phyloP scores from a whole-genome alignment of 768 basidiomycete genomes.

The Fistulinella prunicolor region DNA sequence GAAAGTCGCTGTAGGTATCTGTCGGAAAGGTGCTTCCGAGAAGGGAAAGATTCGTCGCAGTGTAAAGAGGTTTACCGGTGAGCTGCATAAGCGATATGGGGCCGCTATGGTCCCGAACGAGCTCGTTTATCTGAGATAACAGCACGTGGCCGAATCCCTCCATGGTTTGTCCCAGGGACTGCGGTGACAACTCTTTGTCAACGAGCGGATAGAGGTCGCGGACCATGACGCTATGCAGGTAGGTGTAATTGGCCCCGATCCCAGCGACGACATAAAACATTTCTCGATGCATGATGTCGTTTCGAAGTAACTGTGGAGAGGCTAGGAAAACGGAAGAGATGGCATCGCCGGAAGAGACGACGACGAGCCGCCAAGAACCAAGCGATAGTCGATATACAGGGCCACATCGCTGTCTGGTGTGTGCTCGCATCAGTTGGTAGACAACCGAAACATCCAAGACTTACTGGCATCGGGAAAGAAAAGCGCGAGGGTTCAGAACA shows the following conservation, averaged over 20 bases:
- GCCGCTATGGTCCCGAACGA: background rate
- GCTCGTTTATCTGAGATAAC: constrained; percentile 10
- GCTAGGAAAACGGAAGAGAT: constrained; percentile 12
- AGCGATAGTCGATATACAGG: constrained; percentile 16
- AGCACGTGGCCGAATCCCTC: constrained; percentile 10
- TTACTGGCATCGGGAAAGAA: constrained; percentile 23
- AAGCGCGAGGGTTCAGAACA: constrained; percentile 11
- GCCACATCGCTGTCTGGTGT: constrained; percentile 14
- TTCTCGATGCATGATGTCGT: constrained; percentile 9
- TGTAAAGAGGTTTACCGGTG: constrained; percentile 18
- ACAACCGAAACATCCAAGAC: background rate
- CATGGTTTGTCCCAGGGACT: constrained; percentile 11
- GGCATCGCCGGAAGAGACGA: constrained; percentile 14
- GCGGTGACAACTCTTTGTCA: constrained; percentile 16
- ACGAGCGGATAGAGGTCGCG: constrained; percentile 20
- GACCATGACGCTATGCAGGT: constrained; percentile 18
- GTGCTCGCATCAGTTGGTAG: background rate
- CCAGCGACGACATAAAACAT: constrained; percentile 16
- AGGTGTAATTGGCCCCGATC: constrained; percentile 1
- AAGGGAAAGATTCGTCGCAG: constrained; percentile 16
- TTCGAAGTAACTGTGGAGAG: constrained; percentile 5
- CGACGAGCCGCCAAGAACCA: constrained; percentile 13
- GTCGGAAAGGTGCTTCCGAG: constrained; percentile 19
- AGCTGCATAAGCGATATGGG: constrained; percentile 17
- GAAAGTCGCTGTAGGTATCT: constrained; percentile 22